A percentile compares a stretch with the other conserved stretches of the same genome.
Evolutionary conservation across 495 filamentous ascomycete genomes (phyloP).

Genomic region (Hypoxylon intermedium): DNA sequence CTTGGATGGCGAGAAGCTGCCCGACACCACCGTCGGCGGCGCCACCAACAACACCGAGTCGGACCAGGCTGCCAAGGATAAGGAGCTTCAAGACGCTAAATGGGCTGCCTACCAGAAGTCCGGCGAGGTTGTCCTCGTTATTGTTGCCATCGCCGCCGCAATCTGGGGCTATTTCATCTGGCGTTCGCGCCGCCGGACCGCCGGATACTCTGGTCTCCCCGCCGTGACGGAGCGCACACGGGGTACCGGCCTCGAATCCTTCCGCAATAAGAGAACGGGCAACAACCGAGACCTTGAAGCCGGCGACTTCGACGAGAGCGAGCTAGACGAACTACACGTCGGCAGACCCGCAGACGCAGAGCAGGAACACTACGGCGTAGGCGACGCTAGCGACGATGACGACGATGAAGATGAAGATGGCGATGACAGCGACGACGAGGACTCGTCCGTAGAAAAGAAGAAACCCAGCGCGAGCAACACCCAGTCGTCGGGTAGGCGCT

Average conservation of each 20-base stretch:
- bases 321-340: conserved; percentile 77
- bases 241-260: conserved; percentile 52
- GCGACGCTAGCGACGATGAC: conserved; percentile 63
- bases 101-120: conserved; percentile 93
- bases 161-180: conserved; percentile 88
- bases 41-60: conserved; percentile 76
- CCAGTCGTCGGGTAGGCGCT: conserved; percentile 28
- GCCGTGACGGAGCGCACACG: conserved; percentile 30
- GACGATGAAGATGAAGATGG: conserved; percentile 55
- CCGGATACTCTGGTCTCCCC: conserved; percentile 62
- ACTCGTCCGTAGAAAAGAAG: conserved; percentile 4
- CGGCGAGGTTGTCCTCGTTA: conserved; percentile 85
- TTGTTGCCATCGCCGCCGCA: conserved; percentile 79
- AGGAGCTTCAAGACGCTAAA: conserved; percentile 81
- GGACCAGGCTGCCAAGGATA: conserved; percentile 71
- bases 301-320: conserved; percentile 87
- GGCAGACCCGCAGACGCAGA: conserved; percentile 51
- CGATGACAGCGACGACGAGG: conserved; percentile 33
- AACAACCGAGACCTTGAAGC: conserved; percentile 72
- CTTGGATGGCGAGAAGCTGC: conserved; percentile 89
- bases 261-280: conserved; percentile 55
- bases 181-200: conserved; percentile 68
- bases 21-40: conserved; percentile 84
- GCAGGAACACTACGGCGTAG: conserved; percentile 63
- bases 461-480: not conserved